These are phyloP conservation scores for Oxytropis ochrocephala DNA, from an alignment of 306 rosid genomes.

Conservation along the genomic window DNA sequence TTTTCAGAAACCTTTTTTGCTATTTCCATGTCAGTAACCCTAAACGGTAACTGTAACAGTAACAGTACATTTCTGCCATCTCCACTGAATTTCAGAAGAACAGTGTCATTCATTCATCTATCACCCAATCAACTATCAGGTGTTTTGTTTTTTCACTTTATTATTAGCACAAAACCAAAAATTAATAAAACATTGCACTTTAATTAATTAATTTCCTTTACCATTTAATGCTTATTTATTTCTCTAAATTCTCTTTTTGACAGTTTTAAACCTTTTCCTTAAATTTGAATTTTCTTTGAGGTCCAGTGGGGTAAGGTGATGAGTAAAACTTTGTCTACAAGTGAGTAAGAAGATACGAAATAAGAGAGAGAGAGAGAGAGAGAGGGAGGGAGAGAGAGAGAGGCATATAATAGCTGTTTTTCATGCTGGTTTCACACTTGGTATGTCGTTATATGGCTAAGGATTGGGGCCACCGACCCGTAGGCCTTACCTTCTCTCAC, in stretches of 20 bases:
- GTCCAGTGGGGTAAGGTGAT: slow-evolving; percentile 78
- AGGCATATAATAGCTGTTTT: slow-evolving; percentile 44
- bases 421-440: slow-evolving; percentile 74
- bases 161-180: neutral
- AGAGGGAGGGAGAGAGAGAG: too few relatives aligned
- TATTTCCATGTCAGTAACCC: slow-evolving; percentile 42
- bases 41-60: slow-evolving; percentile 40
- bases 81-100: slow-evolving; percentile 33
- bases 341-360: slow-evolving; percentile 81
- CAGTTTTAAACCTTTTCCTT: neutral
- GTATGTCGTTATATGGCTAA: slow-evolving; percentile 66
- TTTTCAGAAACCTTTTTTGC: slow-evolving; percentile 26
- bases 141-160: slow-evolving; percentile 23
- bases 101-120: slow-evolving; percentile 14
- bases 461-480: slow-evolving; percentile 99
- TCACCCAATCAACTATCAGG: slow-evolving; percentile 43
- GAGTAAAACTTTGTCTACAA: slow-evolving; percentile 67
- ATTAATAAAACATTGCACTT: neutral
- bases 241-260: neutral
- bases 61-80: slow-evolving; percentile 25
- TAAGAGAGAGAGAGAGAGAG: slow-evolving; percentile 34
- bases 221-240: neutral
- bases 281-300: slow-evolving; percentile 31
- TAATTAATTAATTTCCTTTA: neutral
- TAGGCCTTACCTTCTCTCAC: slow-evolving; percentile 43